Evolutionary conservation across 306 rosid genomes (phyloP).

Genomic region (Alnus rubra): DNA sequence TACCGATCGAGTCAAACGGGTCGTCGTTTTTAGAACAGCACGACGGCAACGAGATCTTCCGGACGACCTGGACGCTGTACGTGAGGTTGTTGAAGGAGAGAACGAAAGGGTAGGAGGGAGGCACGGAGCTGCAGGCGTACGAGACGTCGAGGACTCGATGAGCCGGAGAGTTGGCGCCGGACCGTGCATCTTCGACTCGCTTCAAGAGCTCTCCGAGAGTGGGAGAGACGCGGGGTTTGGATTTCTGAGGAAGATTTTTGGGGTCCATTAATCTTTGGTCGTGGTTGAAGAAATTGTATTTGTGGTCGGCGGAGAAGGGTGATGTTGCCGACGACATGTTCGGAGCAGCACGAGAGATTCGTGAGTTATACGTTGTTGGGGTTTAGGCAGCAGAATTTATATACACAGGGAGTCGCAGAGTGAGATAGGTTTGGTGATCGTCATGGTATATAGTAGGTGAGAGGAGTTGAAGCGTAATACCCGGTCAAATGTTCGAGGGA

Average conservation of each 20-base stretch:
- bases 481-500: slow-evolving; percentile 3
- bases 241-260: slow-evolving; percentile 19
- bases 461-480: slow-evolving; percentile 24
- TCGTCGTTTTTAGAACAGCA: slow-evolving; percentile 13
- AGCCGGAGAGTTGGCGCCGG: slow-evolving; percentile 22
- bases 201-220: slow-evolving; percentile 73
- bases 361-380: neutral
- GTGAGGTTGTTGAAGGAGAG: slow-evolving; percentile 69
- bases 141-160: slow-evolving; percentile 35
- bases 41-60: slow-evolving; percentile 37
- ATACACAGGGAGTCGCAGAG: slow-evolving; percentile 2
- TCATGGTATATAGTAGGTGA: slow-evolving; percentile 27
- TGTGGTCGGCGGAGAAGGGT: neutral
- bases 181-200: slow-evolving; percentile 66
- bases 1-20: neutral
- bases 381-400: slow-evolving; percentile 26
- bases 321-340: slow-evolving; percentile 24
- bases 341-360: slow-evolving; percentile 30
- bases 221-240: slow-evolving; percentile 27
- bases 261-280: slow-evolving; percentile 47
- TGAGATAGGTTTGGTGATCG: slow-evolving; percentile 32
- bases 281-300: slow-evolving; percentile 42
- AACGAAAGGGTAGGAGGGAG: slow-evolving; percentile 51
- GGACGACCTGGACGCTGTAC: slow-evolving; percentile 58
- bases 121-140: slow-evolving; percentile 17